phyloP scores from a whole-genome alignment of 139 green algal species.

The Coelastrella sp. region DNA sequence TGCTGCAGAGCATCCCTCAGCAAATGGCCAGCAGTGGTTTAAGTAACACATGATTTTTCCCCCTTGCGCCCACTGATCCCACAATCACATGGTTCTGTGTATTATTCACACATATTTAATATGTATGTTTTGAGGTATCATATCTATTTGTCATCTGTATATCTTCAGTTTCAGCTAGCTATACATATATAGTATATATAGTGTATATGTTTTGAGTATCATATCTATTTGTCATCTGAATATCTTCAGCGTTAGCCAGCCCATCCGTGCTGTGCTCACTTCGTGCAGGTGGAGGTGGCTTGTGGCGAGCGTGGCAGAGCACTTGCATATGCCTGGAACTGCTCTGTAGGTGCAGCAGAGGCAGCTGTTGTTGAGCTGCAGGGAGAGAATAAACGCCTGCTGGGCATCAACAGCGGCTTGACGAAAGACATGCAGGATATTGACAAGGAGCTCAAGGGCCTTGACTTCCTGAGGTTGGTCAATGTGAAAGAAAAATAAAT shows the following conservation, averaged over 20 bases:
- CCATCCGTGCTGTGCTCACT: not conserved
- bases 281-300: constrained; percentile 69
- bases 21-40: too few relatives aligned
- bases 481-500: not conserved
- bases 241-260: not conserved
- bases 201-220: not conserved
- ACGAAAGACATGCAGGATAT: constrained; percentile 31
- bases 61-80: too few relatives aligned
- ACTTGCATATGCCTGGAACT: constrained; percentile 71
- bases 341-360: constrained; percentile 52
- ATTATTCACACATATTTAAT: not conserved
- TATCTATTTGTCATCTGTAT: not conserved
- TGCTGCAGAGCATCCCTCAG: too few relatives aligned
- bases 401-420: constrained; percentile 2
- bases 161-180: not conserved
- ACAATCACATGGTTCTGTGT: not conserved
- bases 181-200: too few relatives aligned
- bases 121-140: not conserved
- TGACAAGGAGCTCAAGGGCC: constrained; percentile 27
- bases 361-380: constrained; percentile 29
- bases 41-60: too few relatives aligned
- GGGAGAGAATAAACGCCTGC: constrained; percentile 36
- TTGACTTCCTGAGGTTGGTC: constrained; percentile 45
- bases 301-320: constrained; percentile 71
- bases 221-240: not conserved